phyloP scores from a whole-genome alignment of 2,329 filamentous ascomycete genomes.

The Penicillium sp. region DNA sequence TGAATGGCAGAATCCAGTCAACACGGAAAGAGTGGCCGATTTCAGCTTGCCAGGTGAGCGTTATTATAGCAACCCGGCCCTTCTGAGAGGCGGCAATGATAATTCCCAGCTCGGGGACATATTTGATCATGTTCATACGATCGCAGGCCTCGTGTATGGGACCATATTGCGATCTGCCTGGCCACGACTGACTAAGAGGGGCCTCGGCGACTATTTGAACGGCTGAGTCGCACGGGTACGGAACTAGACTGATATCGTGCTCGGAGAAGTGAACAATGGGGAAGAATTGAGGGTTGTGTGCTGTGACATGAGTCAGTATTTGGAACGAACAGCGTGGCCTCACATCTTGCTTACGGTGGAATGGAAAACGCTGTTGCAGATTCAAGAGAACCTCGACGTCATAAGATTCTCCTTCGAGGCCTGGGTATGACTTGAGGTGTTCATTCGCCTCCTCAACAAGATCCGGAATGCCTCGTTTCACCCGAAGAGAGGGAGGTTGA shows the following conservation, averaged over 20 bases:
- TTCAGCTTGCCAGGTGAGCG: constrained; percentile 46
- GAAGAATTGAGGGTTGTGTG: constrained; percentile 30
- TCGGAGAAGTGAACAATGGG: constrained; percentile 47
- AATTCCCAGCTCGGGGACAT: constrained; percentile 61
- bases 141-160: constrained; percentile 37
- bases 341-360: constrained; percentile 16
- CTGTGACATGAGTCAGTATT: constrained; percentile 12
- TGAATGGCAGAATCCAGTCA: constrained; percentile 58
- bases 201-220: constrained; percentile 34
- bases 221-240: constrained; percentile 32
- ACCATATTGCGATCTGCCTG: constrained; percentile 22
- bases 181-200: constrained; percentile 21
- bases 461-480: constrained; percentile 3
- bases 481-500: background rate
- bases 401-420: background rate
- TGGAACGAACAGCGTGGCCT: too few relatives aligned
- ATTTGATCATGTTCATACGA: constrained; percentile 59
- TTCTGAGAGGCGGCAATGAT: constrained; percentile 60
- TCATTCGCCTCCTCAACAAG: constrained; percentile 20
- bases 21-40: constrained; percentile 53
- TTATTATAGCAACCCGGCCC: constrained; percentile 57
- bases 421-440: background rate
- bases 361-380: constrained; percentile 1
- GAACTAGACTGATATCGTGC: constrained; percentile 39
- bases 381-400: constrained; percentile 8